Base-by-base conservation (phyloP, 768 basidiomycete genomes). In the Boletus rubroflammeus region DNA sequence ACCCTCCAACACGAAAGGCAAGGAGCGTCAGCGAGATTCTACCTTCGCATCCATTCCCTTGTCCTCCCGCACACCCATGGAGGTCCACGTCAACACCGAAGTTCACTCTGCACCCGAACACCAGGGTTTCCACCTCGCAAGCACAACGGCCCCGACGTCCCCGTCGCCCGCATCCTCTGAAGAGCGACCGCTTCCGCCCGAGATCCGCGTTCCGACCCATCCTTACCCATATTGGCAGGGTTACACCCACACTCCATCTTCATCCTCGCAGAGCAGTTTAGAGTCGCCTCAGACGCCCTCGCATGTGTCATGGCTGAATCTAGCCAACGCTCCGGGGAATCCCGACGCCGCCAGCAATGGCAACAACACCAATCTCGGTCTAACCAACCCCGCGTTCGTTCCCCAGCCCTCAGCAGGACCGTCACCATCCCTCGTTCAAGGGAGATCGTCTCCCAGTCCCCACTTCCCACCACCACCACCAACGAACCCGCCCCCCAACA, bases 231-330 rank as follows among this genome's bases (percentile, higher is more conserved):
- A 68, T 46, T 68, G 72, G 72, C 69, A 71, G 31, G 64, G 62
- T n/a, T 61, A 62, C 43, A 38, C 59, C 9, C 70, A 71, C 47
- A 64, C 62, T 6, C 62, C 68, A 4, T 58, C 66, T 28, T 66
- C 67, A n/a, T 73, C 65, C 31, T 64, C 65, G 40, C 53, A 71
- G 54, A 62, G 67, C 52, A 58, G 72, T 57, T 47, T 67, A 61
- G 57, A 71, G 56, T 67, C 74, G 51, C 61, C 62, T 52, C 47
- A 62, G 58, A 71, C 69, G 2, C 75, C 75, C n/a, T 70, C 75
- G 1, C 68, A 71, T 35, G 72, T 77, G 44, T 73, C 72, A 11
- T 77, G 76, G 77, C 53, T 75, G 45, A 54, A 55, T 50, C 43
- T 51, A 7, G 51, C 58, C 5, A 64, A 50, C 5, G 11, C 31